Evolutionary conservation across 2,329 filamentous ascomycete genomes (phyloP).

Genomic region (Alternaria viburni): DNA sequence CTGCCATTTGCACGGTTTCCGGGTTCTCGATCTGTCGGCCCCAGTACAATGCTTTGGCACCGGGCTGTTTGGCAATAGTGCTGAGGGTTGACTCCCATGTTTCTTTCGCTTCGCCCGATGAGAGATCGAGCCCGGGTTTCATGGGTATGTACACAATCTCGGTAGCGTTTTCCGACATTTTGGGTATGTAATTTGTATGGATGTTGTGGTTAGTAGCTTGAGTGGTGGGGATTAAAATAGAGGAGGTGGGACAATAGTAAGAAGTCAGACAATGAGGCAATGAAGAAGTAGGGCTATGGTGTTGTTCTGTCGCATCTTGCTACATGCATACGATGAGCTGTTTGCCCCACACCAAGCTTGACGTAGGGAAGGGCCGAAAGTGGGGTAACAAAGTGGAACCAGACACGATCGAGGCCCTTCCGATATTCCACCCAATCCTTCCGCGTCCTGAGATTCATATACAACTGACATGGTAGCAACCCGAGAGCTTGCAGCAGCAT

Average conservation of each 20-base stretch:
- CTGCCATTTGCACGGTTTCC: constrained; percentile 44
- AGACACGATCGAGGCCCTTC: background rate
- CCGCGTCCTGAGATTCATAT: background rate
- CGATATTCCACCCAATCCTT: background rate
- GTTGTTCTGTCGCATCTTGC: background rate
- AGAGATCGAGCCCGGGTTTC: constrained; percentile 38
- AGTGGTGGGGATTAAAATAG: background rate
- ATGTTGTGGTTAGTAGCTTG: background rate
- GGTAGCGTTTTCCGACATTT: constrained; percentile 38
- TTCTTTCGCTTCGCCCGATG: constrained; percentile 30
- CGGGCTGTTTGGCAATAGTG: constrained; percentile 47
- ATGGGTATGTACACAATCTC: constrained; percentile 52
- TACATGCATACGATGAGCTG: background rate
- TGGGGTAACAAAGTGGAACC: background rate
- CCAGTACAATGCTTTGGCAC: constrained; percentile 45
- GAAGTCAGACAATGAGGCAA: background rate
- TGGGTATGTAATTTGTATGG: background rate
- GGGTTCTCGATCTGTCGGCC: constrained; percentile 51
- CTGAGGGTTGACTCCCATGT: constrained; percentile 42
- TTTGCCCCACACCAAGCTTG: background rate
- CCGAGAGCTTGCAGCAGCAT: background rate
- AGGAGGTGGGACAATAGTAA: background rate
- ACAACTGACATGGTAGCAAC: background rate
- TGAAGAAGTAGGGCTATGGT: background rate
- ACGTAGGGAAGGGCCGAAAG: background rate